Conservation (phyloP, 2,329 filamentous ascomycete genomes). For the Penicillium fuscoglaucum region DNA sequence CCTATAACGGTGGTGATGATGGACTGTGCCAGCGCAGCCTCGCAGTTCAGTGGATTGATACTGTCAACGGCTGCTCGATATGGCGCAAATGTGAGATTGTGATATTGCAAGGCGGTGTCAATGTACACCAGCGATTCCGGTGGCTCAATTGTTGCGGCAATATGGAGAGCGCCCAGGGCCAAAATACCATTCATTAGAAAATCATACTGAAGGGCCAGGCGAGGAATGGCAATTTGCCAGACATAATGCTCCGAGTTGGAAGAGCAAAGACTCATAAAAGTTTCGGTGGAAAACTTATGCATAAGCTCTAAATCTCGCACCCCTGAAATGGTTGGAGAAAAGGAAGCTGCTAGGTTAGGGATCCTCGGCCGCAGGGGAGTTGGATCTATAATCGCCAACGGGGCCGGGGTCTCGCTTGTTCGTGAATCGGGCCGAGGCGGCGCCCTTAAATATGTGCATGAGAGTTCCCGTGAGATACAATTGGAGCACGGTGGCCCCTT, state of each 20-base stretch:
- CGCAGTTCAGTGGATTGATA: conserved; percentile 38
- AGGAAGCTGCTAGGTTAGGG: conserved; percentile 19
- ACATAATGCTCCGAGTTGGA: conserved; percentile 33
- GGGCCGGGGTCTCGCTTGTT: conserved; percentile 3
- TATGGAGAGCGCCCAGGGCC: conserved; percentile 43
- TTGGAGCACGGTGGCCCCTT: conserved; percentile 42
- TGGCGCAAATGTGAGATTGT: conserved; percentile 37
- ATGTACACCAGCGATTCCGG: conserved; percentile 37
- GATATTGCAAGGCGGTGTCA: conserved; percentile 39
- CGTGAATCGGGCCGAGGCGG: conserved; percentile 18
- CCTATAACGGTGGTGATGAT: conserved; percentile 39
- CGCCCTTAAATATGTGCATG: conserved; percentile 33
- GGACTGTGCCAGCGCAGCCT: conserved; percentile 41
- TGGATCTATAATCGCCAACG: conserved; percentile 10
- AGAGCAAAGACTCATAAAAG: conserved; percentile 46
- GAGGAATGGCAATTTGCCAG: conserved; percentile 46
- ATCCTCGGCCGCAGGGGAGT: conserved; percentile 16
- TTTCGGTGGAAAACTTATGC: conserved; percentile 53
- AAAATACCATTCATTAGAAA: conserved; percentile 47
- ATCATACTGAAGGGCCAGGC: conserved; percentile 41
- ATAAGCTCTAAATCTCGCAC: conserved; percentile 52
- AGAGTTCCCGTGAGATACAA: conserved; percentile 38
- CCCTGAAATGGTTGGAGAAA: conserved; percentile 19
- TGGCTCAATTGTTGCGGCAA: conserved; percentile 34
- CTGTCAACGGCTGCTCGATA: conserved; percentile 38